A percentile compares a stretch with the other conserved stretches of the same genome.
Conservation (phyloP, 2,329 filamentous ascomycete genomes). For the Pseudocercospora ulei region DNA sequence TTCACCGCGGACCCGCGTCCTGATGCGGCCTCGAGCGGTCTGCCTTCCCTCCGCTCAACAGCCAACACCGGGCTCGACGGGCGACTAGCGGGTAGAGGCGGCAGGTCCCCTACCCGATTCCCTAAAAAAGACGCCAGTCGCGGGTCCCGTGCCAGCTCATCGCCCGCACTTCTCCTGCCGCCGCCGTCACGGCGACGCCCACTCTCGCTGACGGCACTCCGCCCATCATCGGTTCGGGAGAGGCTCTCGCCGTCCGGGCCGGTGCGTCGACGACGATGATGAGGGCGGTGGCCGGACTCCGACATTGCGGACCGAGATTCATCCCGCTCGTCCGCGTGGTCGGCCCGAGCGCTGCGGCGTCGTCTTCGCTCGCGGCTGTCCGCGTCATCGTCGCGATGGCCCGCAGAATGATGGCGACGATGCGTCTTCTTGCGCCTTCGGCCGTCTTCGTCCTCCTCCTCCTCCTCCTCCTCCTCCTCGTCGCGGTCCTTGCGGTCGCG, state of each 20-base stretch:
- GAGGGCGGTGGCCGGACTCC: constrained; percentile 23
- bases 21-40: constrained; percentile 28
- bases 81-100: constrained; percentile 36
- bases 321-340: constrained; percentile 15
- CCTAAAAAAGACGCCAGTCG: constrained; percentile 54
- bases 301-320: constrained; percentile 17
- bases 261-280: constrained; percentile 24
- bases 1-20: constrained; percentile 23
- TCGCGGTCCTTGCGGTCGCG: constrained; percentile 26
- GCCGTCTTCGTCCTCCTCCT: constrained; percentile 40
- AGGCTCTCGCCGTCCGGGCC: constrained; percentile 23
- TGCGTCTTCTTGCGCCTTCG: constrained; percentile 37
- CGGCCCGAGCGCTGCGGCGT: constrained; percentile 23
- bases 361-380: constrained; percentile 25
- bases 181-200: constrained; percentile 21
- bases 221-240: constrained; percentile 18
- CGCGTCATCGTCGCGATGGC: constrained; percentile 20
- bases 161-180: constrained; percentile 22
- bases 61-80: constrained; percentile 26
- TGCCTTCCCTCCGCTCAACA: constrained; percentile 31
- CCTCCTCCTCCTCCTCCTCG: too few species aligned
- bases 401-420: constrained; percentile 17
- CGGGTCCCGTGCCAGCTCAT: constrained; percentile 20
- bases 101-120: constrained; percentile 52
- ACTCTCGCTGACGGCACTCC: constrained; percentile 19